These are phyloP conservation scores for Hypericum androsaemum DNA, from an alignment of 345 rosid genomes.

Conservation along the genomic window DNA sequence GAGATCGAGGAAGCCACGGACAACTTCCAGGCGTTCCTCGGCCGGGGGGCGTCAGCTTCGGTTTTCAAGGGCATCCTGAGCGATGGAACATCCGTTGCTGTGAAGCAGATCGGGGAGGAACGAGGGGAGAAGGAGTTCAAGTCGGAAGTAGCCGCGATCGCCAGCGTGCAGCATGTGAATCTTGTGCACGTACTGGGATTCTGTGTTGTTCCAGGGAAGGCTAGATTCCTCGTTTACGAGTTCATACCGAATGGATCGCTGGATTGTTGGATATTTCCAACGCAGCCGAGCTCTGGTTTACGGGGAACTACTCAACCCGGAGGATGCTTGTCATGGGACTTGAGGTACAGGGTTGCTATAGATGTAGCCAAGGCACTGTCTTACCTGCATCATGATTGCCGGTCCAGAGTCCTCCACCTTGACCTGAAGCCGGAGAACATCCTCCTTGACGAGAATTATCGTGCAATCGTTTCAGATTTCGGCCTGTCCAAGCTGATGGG, in stretches of 20 bases:
- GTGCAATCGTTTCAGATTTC: slow-evolving; percentile 20
- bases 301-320: not conserved
- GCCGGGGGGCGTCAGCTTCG: slow-evolving; percentile 21
- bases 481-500: slow-evolving; percentile 18
- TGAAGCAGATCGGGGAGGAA: slow-evolving; percentile 17
- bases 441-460: slow-evolving; percentile 15
- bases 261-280: slow-evolving; percentile 23
- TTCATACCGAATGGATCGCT: slow-evolving; percentile 18
- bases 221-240: slow-evolving; percentile 17
- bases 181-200: slow-evolving; percentile 18
- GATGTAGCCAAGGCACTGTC: slow-evolving; percentile 26
- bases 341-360: slow-evolving; percentile 16
- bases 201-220: slow-evolving; percentile 12
- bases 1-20: slow-evolving; percentile 83
- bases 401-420: slow-evolving; percentile 20
- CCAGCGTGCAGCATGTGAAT: slow-evolving; percentile 20
- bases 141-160: slow-evolving; percentile 22
- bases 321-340: slow-evolving; percentile 52
- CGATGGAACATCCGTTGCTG: slow-evolving; percentile 20
- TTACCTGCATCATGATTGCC: slow-evolving; percentile 22
- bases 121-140: slow-evolving; percentile 20
- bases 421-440: slow-evolving; percentile 25
- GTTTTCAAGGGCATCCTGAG: slow-evolving; percentile 19
- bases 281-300: slow-evolving; percentile 9
- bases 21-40: slow-evolving; percentile 32